Conservation (phyloP, 306 rosid species). For the Sphenostylis stenocarpa region DNA sequence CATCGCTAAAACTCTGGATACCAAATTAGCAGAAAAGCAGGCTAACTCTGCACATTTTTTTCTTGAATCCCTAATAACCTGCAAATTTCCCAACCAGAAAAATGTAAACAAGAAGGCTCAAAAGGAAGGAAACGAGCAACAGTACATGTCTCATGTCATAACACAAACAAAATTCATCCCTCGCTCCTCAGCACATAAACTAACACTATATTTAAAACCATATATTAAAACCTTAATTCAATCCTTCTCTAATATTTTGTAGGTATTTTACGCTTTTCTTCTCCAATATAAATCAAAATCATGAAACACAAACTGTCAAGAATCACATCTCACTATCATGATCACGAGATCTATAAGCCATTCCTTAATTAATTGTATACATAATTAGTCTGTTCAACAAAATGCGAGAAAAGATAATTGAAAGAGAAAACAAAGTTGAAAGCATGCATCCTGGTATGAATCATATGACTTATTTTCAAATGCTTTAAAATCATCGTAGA, state of each 20-base stretch:
- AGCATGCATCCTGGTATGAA: not conserved
- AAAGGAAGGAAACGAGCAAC: not conserved
- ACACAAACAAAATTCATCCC: conserved; percentile 27
- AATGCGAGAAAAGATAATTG: not conserved
- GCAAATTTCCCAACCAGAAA: conserved; percentile 32
- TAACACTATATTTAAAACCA: conserved; percentile 43
- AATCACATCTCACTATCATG: not conserved
- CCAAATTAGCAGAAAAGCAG: conserved; percentile 36
- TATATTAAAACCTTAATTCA: not conserved
- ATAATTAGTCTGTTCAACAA: not conserved
- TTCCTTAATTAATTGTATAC: not conserved
- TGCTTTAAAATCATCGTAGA: not conserved
- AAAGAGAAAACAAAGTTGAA: not conserved
- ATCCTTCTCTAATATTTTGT: not conserved
- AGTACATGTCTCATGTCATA: not conserved
- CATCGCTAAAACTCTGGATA: conserved; percentile 38
- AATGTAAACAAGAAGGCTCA: not conserved
- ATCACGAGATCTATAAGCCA: not conserved
- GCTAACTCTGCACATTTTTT: conserved; percentile 47
- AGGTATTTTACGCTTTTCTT: not conserved
- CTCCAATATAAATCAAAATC: not conserved
- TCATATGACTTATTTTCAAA: not conserved
- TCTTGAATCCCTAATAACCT: conserved; percentile 66
- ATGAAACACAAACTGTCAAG: not conserved
- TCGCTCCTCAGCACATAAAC: conserved; percentile 37